Conservation (phyloP, 306 rosid genomes). For the Trichosanthes truncata region DNA sequence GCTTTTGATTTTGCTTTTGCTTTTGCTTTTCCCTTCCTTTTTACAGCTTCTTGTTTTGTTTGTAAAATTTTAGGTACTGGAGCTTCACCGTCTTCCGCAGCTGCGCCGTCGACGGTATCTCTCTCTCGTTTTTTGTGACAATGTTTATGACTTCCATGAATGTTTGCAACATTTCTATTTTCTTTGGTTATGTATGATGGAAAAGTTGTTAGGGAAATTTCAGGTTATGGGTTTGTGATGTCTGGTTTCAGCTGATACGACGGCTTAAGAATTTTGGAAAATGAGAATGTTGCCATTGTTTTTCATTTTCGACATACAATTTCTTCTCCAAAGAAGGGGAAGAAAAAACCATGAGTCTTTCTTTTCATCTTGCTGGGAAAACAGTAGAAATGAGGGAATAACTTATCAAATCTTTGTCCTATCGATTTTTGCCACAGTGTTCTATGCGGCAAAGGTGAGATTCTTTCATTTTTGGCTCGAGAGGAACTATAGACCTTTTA, state of each 20-base stretch:
- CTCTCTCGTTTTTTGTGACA: background rate
- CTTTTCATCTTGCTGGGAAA: background rate
- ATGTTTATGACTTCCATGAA: background rate
- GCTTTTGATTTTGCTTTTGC: background rate
- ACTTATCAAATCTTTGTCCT: background rate
- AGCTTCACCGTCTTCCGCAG: background rate
- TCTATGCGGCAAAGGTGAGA: background rate
- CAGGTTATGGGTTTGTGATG: background rate
- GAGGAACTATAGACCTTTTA: background rate
- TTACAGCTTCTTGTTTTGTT: conserved; percentile 16
- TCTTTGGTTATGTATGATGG: background rate
- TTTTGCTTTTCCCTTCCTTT: background rate
- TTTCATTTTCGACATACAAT: background rate
- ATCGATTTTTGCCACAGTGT: background rate
- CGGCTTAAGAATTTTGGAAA: background rate
- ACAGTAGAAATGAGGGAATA: background rate
- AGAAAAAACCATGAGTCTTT: background rate
- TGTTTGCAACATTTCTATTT: background rate
- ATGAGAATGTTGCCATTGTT: background rate
- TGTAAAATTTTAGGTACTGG: conserved; percentile 11
- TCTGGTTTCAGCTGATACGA: background rate
- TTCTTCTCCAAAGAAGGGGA: background rate
- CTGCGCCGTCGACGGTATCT: conserved; percentile 10
- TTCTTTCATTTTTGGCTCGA: background rate
- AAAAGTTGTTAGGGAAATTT: background rate